phyloP scores from a whole-genome alignment of 148 eudicot species.

The Camellia sinensis region DNA sequence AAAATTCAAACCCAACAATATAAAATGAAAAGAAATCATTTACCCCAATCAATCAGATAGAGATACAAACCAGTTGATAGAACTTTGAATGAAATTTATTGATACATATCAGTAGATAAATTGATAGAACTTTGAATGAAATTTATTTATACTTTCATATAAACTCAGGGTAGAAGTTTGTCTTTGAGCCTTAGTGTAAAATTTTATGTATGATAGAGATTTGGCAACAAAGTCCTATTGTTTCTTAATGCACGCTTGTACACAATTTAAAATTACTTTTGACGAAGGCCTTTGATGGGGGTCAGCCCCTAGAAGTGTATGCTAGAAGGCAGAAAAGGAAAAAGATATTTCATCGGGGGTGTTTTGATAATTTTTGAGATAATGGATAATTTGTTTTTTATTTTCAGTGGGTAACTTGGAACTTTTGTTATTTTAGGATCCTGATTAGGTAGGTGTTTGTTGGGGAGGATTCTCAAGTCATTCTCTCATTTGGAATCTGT shows the following conservation, averaged over 20 bases:
- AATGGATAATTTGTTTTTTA: neutral
- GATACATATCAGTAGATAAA: no score
- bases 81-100: no score
- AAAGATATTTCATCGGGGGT: neutral
- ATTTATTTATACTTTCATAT: neutral
- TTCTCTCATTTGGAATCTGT: neutral
- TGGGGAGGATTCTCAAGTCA: neutral
- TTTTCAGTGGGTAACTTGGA: no score
- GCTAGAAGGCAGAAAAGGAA: neutral
- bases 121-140: no score
- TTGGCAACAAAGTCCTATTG: neutral
- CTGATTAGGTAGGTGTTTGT: neutral
- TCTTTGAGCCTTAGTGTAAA: neutral
- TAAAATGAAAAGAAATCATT: no score
- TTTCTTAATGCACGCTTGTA: neutral
- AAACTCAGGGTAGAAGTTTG: neutral
- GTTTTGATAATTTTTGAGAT: neutral
- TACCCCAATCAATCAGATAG: no score
- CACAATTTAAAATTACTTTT: neutral
- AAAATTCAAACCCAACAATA: no score
- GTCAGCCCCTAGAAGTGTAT: neutral
- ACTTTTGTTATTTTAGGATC: no score
- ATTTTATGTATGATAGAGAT: neutral
- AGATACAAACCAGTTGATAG: no score
- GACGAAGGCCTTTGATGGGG: conserved; percentile 4